Percentiles rank a stretch among this genome's conserved stretches.
Conservation (phyloP, 164 flowering plant species). For the Liquidambar formosana region DNA sequence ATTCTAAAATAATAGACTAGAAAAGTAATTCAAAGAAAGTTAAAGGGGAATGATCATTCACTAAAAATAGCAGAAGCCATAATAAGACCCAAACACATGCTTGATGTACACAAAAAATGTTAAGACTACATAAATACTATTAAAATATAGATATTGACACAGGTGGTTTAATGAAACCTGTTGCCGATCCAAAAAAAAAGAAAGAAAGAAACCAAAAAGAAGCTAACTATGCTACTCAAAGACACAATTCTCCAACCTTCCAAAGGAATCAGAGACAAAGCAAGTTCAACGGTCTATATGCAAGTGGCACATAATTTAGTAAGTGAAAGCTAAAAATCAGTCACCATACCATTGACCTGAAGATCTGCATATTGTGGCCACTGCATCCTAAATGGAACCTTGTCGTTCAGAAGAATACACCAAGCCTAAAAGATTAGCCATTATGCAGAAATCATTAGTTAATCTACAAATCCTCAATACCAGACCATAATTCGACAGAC, state of each 20-base stretch:
- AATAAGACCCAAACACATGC: neutral
- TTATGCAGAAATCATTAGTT: neutral
- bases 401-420: slow-evolving; percentile 98
- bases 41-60: neutral
- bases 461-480: slow-evolving; percentile 1
- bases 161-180: too few species aligned
- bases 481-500: neutral
- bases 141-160: neutral
- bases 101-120: neutral
- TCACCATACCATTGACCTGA: slow-evolving; percentile 84
- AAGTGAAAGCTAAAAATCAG: neutral
- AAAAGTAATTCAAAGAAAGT: neutral
- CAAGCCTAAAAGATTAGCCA: slow-evolving; percentile 60
- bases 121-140: neutral
- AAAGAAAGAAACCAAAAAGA: neutral
- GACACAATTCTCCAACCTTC: neutral
- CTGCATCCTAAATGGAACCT: slow-evolving; percentile 92
- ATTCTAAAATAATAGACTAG: neutral
- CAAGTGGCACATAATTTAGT: neutral
- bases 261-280: neutral
- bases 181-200: too few species aligned
- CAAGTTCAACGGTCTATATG: neutral
- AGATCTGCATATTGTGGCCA: slow-evolving; percentile 96
- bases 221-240: neutral
- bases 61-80: neutral